A percentile compares a stretch with the other conserved stretches of the same genome.
Conservation (phyloP, 2,329 filamentous ascomycete genomes). For the Aureobasidium sp. region DNA sequence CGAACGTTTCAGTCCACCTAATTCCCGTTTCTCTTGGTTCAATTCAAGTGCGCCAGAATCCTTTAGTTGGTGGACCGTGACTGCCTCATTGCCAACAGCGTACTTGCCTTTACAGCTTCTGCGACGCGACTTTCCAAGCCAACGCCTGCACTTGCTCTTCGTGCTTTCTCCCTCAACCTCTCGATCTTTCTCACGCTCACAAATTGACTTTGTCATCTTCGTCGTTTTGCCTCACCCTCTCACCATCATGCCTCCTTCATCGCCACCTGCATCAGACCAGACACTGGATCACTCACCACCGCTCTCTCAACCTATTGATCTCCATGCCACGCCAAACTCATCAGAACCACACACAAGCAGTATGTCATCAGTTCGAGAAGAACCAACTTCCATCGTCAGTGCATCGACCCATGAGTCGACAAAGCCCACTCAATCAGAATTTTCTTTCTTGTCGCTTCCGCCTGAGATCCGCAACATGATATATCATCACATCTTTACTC, state of each 20-base stretch:
- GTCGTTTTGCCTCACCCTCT: not conserved
- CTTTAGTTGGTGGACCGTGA: not conserved
- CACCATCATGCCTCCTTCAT: not conserved
- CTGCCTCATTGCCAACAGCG: not conserved
- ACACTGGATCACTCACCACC: not conserved
- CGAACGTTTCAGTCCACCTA: not conserved
- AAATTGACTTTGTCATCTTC: not conserved
- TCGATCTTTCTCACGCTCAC: not conserved
- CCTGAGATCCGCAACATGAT: slow-evolving; percentile 4
- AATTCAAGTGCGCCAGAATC: not conserved
- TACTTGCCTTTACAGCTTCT: not conserved
- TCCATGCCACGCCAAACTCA: not conserved
- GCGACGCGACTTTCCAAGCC: not conserved
- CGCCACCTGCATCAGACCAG: not conserved
- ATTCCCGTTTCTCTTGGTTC: not conserved
- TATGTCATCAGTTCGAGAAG: not conserved
- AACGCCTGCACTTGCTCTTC: not conserved
- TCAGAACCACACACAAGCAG: not conserved
- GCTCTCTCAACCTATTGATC: not conserved
- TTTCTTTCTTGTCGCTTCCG: not conserved
- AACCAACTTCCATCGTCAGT: not conserved
- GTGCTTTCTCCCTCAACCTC: not conserved
- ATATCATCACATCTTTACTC: not conserved
- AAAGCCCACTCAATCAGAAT: not conserved
- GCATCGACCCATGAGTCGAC: not conserved